Base-by-base conservation (phyloP, 768 basidiomycete species). In the Boletus barrowsii region DNA sequence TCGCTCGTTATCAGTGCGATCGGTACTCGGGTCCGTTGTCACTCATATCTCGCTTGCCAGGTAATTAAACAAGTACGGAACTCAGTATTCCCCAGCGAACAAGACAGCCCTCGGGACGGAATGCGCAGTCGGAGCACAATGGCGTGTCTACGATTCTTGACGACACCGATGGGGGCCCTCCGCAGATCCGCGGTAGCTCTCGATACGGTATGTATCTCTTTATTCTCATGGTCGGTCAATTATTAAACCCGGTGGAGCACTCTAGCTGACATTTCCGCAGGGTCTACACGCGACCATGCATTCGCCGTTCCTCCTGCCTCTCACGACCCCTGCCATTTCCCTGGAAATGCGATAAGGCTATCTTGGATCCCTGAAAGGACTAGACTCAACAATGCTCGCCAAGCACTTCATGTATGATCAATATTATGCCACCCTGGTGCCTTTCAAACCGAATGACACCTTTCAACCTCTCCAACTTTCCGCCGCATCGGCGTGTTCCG, bases 181-280 rank as follows among this genome's bases (percentile, higher is more conserved):
- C 59, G 58, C 61, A 69, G 68, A 69, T 71, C 69, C 69, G 69
- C 61, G 65, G 62, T 61, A 30, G 37, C 40, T 11, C 52, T 51
- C 54, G 52, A 65, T 62, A 40, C 45, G 55, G 66, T 29, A 29
- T 29, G 33, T 63, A 53, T 59, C 62, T 51, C 53, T 51, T 20
- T 47, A 49, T 68, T 66, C 66, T 60, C 68, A 68, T 66, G 63
- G 20, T 26, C 35, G 37, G 48, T 39, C 29, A 49, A 22, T 47
- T 55, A 57, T 52, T 57, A 58, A 54, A 10, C 45, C 52, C 60
- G 57, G 60, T 64, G 57, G 62, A 64, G 57, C 60, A 41, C 44
- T 45, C 40, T 53, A 36, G 36, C 42, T 64, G 51, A 62, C 54
- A 58, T 47, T 45, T 48, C 51, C 52, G 55, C 56, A 65, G 59